A percentile compares a stretch with the other conserved stretches of the same genome.
Evolutionary conservation across 768 basidiomycete species (phyloP).

Genomic region (Dioszegia hungarica): DNA sequence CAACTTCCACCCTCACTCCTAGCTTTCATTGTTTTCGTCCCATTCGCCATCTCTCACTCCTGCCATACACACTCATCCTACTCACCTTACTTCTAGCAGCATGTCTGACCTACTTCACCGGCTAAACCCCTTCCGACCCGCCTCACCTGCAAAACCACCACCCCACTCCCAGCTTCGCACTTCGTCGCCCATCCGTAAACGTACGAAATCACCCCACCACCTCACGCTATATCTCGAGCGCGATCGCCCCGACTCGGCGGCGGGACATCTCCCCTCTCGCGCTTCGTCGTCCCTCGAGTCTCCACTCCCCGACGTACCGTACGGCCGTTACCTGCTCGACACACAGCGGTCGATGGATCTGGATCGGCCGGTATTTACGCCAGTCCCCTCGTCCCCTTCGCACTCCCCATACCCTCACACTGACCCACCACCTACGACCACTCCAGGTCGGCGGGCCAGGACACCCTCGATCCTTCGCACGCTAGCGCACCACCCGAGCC

Average conservation of each 20-base stretch:
- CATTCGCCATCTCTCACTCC: background rate
- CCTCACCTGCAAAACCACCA: background rate
- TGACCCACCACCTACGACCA: background rate
- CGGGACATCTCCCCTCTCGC: background rate
- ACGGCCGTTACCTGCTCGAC: conserved; percentile 4
- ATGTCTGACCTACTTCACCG: conserved; percentile 10
- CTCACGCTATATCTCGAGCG: background rate
- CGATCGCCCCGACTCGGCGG: background rate
- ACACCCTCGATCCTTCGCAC: conserved; percentile 20
- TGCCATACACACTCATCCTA: background rate
- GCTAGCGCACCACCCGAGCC: conserved; percentile 34
- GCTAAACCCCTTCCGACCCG: conserved; percentile 5
- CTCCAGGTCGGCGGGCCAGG: background rate
- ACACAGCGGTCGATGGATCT: conserved; percentile 6
- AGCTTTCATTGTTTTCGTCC: background rate
- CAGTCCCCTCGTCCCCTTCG: background rate
- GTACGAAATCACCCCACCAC: background rate
- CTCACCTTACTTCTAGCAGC: background rate
- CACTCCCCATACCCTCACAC: background rate
- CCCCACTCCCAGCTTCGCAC: background rate
- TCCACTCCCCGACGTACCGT: background rate
- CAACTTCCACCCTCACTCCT: background rate
- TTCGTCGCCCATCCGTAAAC: background rate
- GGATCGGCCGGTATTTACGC: conserved; percentile 3
- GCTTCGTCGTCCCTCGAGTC: conserved; percentile 2